Evolutionary conservation across 2,329 filamentous ascomycete species (phyloP).

Genomic region (Cladosporium sp.): DNA sequence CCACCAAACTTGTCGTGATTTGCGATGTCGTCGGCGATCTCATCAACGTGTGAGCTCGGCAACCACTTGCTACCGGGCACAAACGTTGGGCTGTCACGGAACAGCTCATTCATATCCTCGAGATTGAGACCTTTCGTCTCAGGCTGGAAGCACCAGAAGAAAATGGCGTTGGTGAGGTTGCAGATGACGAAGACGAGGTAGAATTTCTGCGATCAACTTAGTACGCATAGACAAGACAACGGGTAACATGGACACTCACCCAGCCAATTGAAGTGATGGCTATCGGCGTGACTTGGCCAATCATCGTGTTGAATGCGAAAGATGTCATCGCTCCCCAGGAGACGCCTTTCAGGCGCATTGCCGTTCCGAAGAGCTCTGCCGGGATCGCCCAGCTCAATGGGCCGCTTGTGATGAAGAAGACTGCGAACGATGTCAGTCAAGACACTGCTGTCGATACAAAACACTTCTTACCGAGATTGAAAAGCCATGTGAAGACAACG

Average conservation of each 20-base stretch:
- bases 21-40: slow-evolving; percentile 14
- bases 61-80: slow-evolving; percentile 23
- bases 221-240: not conserved
- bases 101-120: slow-evolving; percentile 26
- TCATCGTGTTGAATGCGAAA: slow-evolving; percentile 32
- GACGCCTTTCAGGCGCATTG: slow-evolving; percentile 24
- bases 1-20: not conserved
- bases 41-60: slow-evolving; percentile 21
- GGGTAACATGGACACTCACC: not conserved
- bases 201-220: slow-evolving; percentile 10
- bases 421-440: not conserved
- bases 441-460: not conserved
- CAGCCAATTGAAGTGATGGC: slow-evolving; percentile 23
- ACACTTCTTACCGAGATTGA: slow-evolving; percentile 18
- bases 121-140: slow-evolving; percentile 60
- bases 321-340: slow-evolving; percentile 20
- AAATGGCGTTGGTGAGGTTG: slow-evolving; percentile 25
- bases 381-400: slow-evolving; percentile 27
- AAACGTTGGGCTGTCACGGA: slow-evolving; percentile 20
- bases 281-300: slow-evolving; percentile 27
- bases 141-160: slow-evolving; percentile 62
- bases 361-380: slow-evolving; percentile 27
- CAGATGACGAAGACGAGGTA: slow-evolving; percentile 28
- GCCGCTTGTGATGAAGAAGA: not conserved
- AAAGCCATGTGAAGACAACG: slow-evolving; percentile 24